Evolutionary conservation across 169 alveolate genomes (phyloP).

Genomic region (Amoebophrya sp.): DNA sequence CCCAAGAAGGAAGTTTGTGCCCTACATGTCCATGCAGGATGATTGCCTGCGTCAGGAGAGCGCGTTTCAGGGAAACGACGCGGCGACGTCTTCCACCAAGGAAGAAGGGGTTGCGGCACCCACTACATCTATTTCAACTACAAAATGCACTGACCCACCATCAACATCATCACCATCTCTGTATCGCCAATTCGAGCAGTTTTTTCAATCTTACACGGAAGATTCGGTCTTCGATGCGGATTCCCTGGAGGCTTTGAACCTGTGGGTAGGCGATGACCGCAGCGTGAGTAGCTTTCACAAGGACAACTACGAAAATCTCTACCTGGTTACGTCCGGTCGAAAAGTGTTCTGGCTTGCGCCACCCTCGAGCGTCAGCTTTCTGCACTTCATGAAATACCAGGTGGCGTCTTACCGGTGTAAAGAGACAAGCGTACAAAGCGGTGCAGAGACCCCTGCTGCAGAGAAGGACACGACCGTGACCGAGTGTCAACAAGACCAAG

Average conservation of each 20-base stretch:
- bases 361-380: background rate
- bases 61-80: too few species aligned
- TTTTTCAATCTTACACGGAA: too few species aligned
- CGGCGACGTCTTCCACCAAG: background rate
- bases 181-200: too few species aligned
- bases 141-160: too few species aligned
- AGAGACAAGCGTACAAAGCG: too few species aligned
- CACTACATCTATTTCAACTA: too few species aligned
- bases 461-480: background rate
- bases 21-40: background rate
- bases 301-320: background rate
- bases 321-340: background rate
- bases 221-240: background rate
- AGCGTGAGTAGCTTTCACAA: background rate
- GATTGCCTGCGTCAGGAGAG: background rate
- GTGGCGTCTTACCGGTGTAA: background rate
- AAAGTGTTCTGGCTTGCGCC: slow-evolving; percentile 4
- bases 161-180: too few species aligned
- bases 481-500: too few species aligned
- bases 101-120: too few species aligned
- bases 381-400: background rate
- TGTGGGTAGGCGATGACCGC: background rate
- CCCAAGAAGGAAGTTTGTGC: background rate
- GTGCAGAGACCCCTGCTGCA: too few species aligned
- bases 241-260: background rate